A percentile compares a stretch with the other conserved stretches of the same genome.
These are phyloP conservation scores for Erythrophleum fordii DNA, from an alignment of 306 rosid genomes.

Conservation along the genomic window DNA sequence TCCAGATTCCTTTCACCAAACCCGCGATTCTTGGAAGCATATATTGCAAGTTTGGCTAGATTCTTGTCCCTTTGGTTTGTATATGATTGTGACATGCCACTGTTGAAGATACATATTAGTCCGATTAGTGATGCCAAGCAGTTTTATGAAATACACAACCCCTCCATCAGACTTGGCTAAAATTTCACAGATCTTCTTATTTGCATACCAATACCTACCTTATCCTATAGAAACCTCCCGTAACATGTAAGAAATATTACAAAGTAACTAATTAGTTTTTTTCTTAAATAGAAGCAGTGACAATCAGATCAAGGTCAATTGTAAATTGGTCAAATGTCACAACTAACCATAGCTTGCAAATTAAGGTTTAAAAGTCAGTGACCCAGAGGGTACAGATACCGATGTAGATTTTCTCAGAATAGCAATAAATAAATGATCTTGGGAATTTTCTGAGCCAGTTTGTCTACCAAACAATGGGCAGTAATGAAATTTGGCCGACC, in stretches of 20 bases:
- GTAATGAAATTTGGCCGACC: slow-evolving; percentile 15
- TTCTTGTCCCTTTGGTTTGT: slow-evolving; percentile 85
- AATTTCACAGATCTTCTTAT: background rate
- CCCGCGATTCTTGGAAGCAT: slow-evolving; percentile 52
- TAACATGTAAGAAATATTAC: background rate
- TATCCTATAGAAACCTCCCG: background rate
- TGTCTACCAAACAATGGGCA: slow-evolving; percentile 9
- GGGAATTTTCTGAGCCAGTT: slow-evolving; percentile 2
- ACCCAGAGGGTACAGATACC: background rate
- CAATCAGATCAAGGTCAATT: slow-evolving; percentile 2
- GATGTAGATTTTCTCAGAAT: background rate
- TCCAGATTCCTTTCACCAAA: slow-evolving; percentile 73
- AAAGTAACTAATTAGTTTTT: background rate
- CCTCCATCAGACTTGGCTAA: background rate
- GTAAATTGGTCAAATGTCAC: background rate
- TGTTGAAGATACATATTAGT: slow-evolving; percentile 44
- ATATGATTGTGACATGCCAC: slow-evolving; percentile 88
- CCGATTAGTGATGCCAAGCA: slow-evolving; percentile 26
- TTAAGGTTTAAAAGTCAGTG: background rate
- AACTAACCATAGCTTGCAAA: background rate
- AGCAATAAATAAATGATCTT: background rate
- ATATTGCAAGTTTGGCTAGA: slow-evolving; percentile 58
- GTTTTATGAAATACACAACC: background rate
- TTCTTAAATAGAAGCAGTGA: background rate
- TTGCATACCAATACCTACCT: background rate